Conservation (phyloP, 106 monocot species). For the Posidonia australis region DNA sequence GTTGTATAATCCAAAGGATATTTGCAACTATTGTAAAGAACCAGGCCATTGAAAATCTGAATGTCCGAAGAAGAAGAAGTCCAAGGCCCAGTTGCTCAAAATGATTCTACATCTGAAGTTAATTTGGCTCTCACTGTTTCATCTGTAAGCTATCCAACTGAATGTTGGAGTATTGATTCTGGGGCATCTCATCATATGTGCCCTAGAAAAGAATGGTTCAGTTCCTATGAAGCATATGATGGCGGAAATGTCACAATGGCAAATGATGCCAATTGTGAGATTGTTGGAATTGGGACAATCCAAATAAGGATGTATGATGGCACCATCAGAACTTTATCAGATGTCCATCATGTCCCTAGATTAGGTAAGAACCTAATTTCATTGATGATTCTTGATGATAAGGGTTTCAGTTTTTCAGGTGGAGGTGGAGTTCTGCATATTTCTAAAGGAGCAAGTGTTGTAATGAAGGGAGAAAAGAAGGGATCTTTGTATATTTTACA, state of each 20-base stretch:
- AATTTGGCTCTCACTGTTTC: not conserved
- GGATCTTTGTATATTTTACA: not conserved
- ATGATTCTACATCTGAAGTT: too few species aligned
- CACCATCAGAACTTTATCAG: not conserved
- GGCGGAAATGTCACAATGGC: constrained; percentile 7
- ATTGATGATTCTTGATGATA: constrained; percentile 1
- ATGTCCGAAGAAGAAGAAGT: not conserved
- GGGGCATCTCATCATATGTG: constrained; percentile 5
- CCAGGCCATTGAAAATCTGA: not conserved
- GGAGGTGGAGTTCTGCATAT: constrained; percentile 11
- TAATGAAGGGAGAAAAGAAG: constrained; percentile 1
- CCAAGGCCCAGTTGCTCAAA: not conserved
- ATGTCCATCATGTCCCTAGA: not conserved
- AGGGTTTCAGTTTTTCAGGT: not conserved
- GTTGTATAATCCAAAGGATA: not conserved
- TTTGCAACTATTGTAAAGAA: constrained; percentile 1
- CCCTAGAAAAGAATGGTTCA: constrained; percentile 8
- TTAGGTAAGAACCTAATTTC: constrained; percentile 10
- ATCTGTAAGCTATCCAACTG: not conserved
- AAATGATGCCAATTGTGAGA: constrained; percentile 3
- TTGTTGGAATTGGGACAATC: not conserved
- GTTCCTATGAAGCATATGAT: not conserved
- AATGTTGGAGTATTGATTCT: constrained; percentile 7
- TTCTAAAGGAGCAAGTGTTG: not conserved
- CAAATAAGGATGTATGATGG: constrained; percentile 14